These are phyloP conservation scores for Mycena floridula DNA, from an alignment of 768 basidiomycete species.

Conservation along the genomic window DNA sequence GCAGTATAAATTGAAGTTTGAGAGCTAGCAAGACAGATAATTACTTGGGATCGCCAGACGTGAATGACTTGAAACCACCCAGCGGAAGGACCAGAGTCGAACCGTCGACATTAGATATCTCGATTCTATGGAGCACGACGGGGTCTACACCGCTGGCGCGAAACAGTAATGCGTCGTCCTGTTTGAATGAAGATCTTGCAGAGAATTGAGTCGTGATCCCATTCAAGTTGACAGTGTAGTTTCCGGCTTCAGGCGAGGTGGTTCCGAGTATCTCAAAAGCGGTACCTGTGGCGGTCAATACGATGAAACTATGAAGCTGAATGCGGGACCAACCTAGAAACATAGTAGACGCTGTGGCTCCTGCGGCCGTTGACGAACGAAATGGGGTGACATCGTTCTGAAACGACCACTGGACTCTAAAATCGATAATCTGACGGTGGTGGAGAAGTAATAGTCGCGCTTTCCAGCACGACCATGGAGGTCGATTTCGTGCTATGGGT, in stretches of 20 bases:
- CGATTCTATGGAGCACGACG: conserved; percentile 38
- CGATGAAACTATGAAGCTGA: conserved; percentile 11
- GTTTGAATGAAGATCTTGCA: conserved; percentile 46
- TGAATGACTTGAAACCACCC: conserved; percentile 43
- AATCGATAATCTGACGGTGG: conserved; percentile 30
- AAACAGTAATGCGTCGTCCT: conserved; percentile 52
- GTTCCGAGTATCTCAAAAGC: conserved; percentile 56
- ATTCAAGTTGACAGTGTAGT: conserved; percentile 51
- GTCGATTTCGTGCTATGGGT: conserved; percentile 31
- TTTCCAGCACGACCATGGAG: conserved; percentile 49
- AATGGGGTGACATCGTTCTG: conserved; percentile 11
- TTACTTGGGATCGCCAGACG: conserved; percentile 26
- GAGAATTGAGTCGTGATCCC: conserved; percentile 41
- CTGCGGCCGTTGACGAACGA: conserved; percentile 22
- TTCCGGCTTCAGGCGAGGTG: conserved; percentile 51
- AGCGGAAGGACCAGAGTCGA: conserved; percentile 41
- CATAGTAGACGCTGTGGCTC: conserved; percentile 20
- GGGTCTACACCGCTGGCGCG: conserved; percentile 57
- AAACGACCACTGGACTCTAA: conserved; percentile 51
- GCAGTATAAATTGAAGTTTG: background rate
- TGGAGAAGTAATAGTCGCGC: conserved; percentile 42
- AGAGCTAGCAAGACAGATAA: conserved; percentile 3
- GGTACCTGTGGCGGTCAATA: conserved; percentile 36
- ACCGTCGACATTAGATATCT: conserved; percentile 52
- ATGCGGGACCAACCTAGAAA: conserved; percentile 15